phyloP scores from a whole-genome alignment of 495 filamentous ascomycete species.

The Aspergillus diversus region DNA sequence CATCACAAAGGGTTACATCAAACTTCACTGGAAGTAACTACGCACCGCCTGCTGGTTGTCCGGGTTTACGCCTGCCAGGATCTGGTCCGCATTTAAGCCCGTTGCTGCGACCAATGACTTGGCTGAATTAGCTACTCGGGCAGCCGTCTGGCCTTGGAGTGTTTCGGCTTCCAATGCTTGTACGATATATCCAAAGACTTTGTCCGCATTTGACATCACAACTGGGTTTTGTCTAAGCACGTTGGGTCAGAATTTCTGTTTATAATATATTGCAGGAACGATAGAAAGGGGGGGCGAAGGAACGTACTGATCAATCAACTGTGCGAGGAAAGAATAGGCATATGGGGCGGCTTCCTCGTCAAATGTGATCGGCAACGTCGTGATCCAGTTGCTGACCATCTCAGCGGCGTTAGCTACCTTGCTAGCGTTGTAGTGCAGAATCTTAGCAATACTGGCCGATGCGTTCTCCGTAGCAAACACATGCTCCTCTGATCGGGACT shows the following conservation, averaged over 20 bases:
- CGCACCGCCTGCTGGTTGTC: constrained; percentile 78
- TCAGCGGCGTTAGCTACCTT: constrained; percentile 74
- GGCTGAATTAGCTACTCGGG: constrained; percentile 70
- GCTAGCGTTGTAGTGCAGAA: constrained; percentile 81
- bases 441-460: constrained; percentile 94
- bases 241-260: constrained; percentile 2
- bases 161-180: constrained; percentile 91
- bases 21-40: constrained; percentile 62
- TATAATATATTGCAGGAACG: not conserved
- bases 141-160: constrained; percentile 78
- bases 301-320: constrained; percentile 92
- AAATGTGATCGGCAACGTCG: constrained; percentile 86
- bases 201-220: constrained; percentile 71
- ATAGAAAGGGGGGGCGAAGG: constrained; percentile 3
- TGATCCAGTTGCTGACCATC: constrained; percentile 79
- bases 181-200: constrained; percentile 79
- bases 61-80: constrained; percentile 70
- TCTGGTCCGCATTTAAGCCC: constrained; percentile 67
- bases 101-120: constrained; percentile 73
- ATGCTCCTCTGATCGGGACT: constrained; percentile 87
- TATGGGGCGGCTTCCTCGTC: constrained; percentile 98
- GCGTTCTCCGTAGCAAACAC: constrained; percentile 98
- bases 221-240: constrained; percentile 78
- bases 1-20: constrained; percentile 1
- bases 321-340: constrained; percentile 87